Percentiles rank a stretch among this genome's conserved stretches.
These are phyloP conservation scores for Pulveroboletus frians DNA, from an alignment of 768 basidiomycete species.

Conservation along the genomic window DNA sequence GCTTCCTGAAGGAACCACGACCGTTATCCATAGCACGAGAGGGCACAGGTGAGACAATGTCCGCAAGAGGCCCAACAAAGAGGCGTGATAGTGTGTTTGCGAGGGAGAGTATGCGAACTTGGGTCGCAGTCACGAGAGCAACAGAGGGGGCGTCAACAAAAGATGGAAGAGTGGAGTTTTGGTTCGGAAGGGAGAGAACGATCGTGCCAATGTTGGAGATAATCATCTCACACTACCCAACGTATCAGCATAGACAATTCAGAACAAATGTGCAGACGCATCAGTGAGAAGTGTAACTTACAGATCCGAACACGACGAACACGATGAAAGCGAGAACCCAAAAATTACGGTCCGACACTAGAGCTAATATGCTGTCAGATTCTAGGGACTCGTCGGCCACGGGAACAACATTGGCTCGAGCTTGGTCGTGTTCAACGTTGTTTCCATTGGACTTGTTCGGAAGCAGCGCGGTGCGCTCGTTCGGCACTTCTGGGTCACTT, in stretches of 20 bases:
- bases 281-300: slow-evolving; percentile 34
- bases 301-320: slow-evolving; percentile 58
- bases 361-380: slow-evolving; percentile 30
- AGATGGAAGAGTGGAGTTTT: slow-evolving; percentile 7
- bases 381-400: slow-evolving; percentile 19
- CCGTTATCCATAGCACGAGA: slow-evolving; percentile 32
- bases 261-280: not conserved
- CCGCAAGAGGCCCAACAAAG: slow-evolving; percentile 62
- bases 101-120: slow-evolving; percentile 67
- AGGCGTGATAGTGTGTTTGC: slow-evolving; percentile 71
- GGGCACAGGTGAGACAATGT: slow-evolving; percentile 62
- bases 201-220: slow-evolving; percentile 80
- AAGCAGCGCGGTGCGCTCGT: slow-evolving; percentile 31
- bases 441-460: slow-evolving; percentile 18
- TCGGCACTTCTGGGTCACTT: slow-evolving; percentile 18
- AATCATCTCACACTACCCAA: slow-evolving; percentile 66
- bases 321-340: slow-evolving; percentile 57
- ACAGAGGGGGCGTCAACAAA: slow-evolving; percentile 17
- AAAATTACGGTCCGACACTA: slow-evolving; percentile 54
- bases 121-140: slow-evolving; percentile 45
- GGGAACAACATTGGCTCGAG: slow-evolving; percentile 21
- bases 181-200: slow-evolving; percentile 53
- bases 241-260: not conserved
- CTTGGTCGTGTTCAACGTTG: slow-evolving; percentile 5
- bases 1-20: slow-evolving; percentile 37